Percentiles rank a stretch among this genome's conserved stretches.
Conservation (phyloP, 225 moss, liverwort and hornwort genomes). For the Physcomitrellopsis africana region DNA sequence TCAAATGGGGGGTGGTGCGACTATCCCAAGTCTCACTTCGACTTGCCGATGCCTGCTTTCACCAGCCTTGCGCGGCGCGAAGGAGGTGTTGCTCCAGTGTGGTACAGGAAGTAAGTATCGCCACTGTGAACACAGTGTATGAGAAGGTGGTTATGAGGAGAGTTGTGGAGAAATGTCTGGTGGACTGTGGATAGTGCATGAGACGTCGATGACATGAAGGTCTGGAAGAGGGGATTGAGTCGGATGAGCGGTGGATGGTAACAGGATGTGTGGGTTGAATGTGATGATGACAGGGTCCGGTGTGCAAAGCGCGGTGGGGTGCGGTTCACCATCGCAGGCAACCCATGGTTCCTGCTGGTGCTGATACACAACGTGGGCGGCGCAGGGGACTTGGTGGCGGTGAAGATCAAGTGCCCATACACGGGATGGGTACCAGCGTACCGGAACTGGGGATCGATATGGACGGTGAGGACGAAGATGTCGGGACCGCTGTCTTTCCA, state of each 20-base stretch:
- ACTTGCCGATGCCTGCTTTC: slow-evolving; percentile 34
- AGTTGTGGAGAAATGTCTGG: too few species aligned
- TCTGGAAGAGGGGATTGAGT: too few species aligned
- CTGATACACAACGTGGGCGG: slow-evolving; percentile 40
- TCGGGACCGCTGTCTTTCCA: too few species aligned
- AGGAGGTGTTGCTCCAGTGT: slow-evolving; percentile 38
- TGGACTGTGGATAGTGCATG: too few species aligned
- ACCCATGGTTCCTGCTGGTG: slow-evolving; percentile 39
- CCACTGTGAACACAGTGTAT: too few species aligned
- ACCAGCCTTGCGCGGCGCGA: slow-evolving; percentile 15
- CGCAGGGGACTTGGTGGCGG: slow-evolving; percentile 15
- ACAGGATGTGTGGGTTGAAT: too few species aligned
- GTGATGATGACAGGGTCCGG: neutral
- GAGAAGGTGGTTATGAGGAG: too few species aligned
- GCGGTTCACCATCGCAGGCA: slow-evolving; percentile 41
- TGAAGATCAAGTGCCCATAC: slow-evolving; percentile 17
- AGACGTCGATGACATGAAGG: too few species aligned
- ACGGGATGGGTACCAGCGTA: too few species aligned
- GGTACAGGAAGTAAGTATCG: slow-evolving; percentile 27
- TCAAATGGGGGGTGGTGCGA: slow-evolving; percentile 36
- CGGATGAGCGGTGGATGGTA: neutral
- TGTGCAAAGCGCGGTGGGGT: slow-evolving; percentile 30
- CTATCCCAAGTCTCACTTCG: slow-evolving; percentile 32
- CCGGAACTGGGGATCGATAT: too few species aligned
- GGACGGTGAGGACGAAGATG: too few species aligned